Evolutionary conservation across 108 stramenopile species (phyloP), one percentile per base, ranked within the genome.

Genomic region (Cyclotella sp.): DNA sequence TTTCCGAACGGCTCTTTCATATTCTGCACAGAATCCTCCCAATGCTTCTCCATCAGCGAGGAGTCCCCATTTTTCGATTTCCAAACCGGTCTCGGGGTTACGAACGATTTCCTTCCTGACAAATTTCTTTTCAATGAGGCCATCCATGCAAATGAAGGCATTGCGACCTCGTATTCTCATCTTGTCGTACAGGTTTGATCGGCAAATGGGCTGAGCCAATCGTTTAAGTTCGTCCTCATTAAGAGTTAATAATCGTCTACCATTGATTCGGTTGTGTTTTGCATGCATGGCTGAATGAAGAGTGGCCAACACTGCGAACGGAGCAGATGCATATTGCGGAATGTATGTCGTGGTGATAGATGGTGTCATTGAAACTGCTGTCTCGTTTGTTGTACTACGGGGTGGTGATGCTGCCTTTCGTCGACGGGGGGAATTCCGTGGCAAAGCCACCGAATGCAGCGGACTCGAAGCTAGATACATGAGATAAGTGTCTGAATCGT

Each of bases 121-220:
- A 0, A 87, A 27, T n/a, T 84, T 55, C 46, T 78, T 73, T 22
- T 84, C 76, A 11, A 82, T 72, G 70, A 87, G 29, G 7, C 67
- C 53, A 63, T 84, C 81, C 65, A 84, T 82, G 42, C 86, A 87
- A 19, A 84, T 77, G 75, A 87, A 87, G 14, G 86, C 86, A 57
- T 77, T 84, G 3, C 86, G 67, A 29, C 81, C 69, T 14, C 83
- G 40, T 15, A 79, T 75, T 19, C 77, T 66, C 43, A 68, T 72
- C 26, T 73, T 84, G 61, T 87, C 86, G 46, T 85, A 87, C 22
- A 87, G 63, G 54, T 87, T 87, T 42, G 86, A 84, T 49, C 86
- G 44, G 59, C 86, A 87, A 13, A 55, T 18, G 18, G 71, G 65
- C 60, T 87, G 86, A 46, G 86, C 86, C 51, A 82, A 59, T 28